A percentile compares a stretch with the other conserved stretches of the same genome.
Evolutionary conservation across 1,284 basidiomycete species (phyloP).

Genomic region (Ganoderma sinense): DNA sequence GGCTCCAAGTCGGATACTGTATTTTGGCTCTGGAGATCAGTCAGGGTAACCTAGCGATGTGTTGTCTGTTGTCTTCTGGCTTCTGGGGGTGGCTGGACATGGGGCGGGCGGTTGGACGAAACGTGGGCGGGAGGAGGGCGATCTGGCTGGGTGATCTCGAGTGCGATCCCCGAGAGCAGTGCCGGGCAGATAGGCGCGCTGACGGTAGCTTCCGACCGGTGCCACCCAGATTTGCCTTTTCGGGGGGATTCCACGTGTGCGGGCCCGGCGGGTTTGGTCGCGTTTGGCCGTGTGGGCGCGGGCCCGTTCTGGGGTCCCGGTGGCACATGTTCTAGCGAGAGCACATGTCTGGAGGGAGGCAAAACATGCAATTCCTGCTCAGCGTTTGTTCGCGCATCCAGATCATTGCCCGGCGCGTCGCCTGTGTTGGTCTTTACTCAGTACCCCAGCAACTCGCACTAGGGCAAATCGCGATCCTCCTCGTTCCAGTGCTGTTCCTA

Average conservation of each 20-base stretch:
- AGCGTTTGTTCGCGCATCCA: slow-evolving; percentile 9
- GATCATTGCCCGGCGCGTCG: slow-evolving; percentile 16
- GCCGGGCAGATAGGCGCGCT: background rate
- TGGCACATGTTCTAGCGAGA: background rate
- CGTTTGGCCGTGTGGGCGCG: slow-evolving; percentile 19
- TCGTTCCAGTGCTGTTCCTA: slow-evolving; percentile 11
- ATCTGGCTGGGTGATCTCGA: background rate
- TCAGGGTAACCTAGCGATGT: slow-evolving; percentile 1
- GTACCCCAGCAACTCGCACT: slow-evolving; percentile 2
- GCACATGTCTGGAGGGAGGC: slow-evolving; percentile 6
- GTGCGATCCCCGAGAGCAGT: background rate
- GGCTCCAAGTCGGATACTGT: background rate
- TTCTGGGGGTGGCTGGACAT: background rate
- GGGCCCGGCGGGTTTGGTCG: slow-evolving; percentile 9
- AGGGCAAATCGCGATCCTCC: slow-evolving; percentile 16
- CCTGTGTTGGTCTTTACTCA: slow-evolving; percentile 14
- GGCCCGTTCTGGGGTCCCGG: background rate
- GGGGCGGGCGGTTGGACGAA: slow-evolving; percentile 11
- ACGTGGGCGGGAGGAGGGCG: slow-evolving; percentile 5
- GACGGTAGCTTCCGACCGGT: slow-evolving; percentile 7
- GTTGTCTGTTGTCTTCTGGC: background rate
- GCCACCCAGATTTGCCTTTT: slow-evolving; percentile 1
- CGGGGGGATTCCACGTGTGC: slow-evolving; percentile 6
- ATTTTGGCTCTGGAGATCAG: background rate
- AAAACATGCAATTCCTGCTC: slow-evolving; percentile 6